Conservation (phyloP, 306 rosid species). For the Inga leiocalycina region DNA sequence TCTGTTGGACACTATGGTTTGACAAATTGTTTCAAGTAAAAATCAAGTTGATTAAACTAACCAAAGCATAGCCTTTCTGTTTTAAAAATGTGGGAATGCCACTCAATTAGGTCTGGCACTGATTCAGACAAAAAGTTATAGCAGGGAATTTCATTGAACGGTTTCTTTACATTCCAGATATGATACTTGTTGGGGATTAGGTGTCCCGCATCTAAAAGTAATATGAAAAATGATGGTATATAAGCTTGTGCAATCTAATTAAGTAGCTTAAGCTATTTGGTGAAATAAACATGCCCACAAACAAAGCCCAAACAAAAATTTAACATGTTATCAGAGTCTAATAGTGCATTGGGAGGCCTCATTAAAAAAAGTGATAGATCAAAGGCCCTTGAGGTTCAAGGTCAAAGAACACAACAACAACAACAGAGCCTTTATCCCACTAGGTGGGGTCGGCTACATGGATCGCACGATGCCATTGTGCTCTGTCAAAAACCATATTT, state of each 20-base stretch:
- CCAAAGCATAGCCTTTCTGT: constrained; percentile 2
- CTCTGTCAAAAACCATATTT: too few relatives aligned
- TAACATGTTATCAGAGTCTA: background rate
- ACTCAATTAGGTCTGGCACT: constrained; percentile 24
- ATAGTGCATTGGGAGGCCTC: background rate
- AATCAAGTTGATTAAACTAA: constrained; percentile 16
- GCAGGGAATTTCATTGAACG: constrained; percentile 10
- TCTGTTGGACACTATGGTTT: constrained; percentile 3
- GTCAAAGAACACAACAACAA: background rate
- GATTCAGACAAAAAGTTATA: background rate
- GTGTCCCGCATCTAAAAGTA: background rate
- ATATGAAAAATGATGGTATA: background rate
- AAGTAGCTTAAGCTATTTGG: background rate
- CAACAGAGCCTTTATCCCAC: too few relatives aligned
- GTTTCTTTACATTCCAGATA: background rate
- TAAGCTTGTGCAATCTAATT: background rate
- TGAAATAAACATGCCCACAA: background rate
- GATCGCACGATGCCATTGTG: too few relatives aligned
- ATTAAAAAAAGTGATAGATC: background rate
- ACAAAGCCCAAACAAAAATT: background rate
- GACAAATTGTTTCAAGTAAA: constrained; percentile 25
- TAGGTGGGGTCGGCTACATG: too few relatives aligned
- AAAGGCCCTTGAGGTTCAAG: background rate
- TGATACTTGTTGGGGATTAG: too few relatives aligned
- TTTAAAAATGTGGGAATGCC: background rate